Conservation (phyloP, 2,329 filamentous ascomycete species). For the Fusarium secorum region DNA sequence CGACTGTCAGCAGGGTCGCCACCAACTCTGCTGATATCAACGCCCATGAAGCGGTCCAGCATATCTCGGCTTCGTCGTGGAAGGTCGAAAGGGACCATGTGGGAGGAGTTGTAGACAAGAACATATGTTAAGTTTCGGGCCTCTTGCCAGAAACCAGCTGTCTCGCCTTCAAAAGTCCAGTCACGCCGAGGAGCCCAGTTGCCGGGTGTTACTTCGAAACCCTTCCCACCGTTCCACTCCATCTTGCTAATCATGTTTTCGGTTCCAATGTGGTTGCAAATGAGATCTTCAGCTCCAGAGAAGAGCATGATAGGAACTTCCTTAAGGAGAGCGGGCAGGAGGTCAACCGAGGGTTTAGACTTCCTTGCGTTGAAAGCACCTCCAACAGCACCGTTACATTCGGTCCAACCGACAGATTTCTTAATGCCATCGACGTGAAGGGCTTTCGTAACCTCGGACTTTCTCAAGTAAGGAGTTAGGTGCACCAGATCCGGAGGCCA, state of each 20-base stretch:
- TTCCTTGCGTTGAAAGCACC: slow-evolving; percentile 72
- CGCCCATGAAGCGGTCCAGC: slow-evolving; percentile 94
- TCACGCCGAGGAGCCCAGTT: slow-evolving; percentile 91
- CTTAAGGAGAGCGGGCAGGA: slow-evolving; percentile 81
- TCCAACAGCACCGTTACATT: slow-evolving; percentile 85
- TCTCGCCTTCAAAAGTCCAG: slow-evolving; percentile 91
- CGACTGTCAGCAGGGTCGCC: slow-evolving; percentile 79
- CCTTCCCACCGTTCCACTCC: slow-evolving; percentile 89
- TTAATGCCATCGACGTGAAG: slow-evolving; percentile 82
- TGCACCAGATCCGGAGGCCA: slow-evolving; percentile 88
- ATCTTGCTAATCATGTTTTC: slow-evolving; percentile 90
- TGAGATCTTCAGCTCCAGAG: slow-evolving; percentile 91
- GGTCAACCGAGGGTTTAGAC: slow-evolving; percentile 74
- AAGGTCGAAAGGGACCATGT: slow-evolving; percentile 98
- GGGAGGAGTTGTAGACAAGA: slow-evolving; percentile 91
- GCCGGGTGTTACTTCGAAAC: slow-evolving; percentile 86
- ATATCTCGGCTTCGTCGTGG: slow-evolving; percentile 89
- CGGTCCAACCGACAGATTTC: slow-evolving; percentile 84
- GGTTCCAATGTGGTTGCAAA: slow-evolving; percentile 96
- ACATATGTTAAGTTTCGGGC: slow-evolving; percentile 96
- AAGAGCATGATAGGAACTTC: slow-evolving; percentile 85
- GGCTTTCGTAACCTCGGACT: slow-evolving; percentile 78
- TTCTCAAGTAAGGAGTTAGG: slow-evolving; percentile 85
- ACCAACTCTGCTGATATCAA: slow-evolving; percentile 90
- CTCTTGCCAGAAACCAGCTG: slow-evolving; percentile 91